phyloP scores from a whole-genome alignment of 176 grass and related monocot genomes.

The Carex littledalei region DNA sequence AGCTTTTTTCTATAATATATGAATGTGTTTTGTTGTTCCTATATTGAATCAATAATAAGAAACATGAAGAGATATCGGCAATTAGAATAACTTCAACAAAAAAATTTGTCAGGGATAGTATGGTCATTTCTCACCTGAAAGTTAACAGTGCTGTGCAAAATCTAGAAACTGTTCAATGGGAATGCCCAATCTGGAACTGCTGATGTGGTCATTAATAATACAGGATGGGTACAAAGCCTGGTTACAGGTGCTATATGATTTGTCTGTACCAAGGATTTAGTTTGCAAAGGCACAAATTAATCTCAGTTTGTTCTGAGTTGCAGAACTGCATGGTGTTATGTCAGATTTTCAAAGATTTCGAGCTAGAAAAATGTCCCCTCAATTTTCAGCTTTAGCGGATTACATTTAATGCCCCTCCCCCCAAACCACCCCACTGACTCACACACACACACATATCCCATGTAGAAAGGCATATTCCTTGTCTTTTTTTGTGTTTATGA shows the following conservation, averaged over 20 bases:
- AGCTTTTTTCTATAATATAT: neutral
- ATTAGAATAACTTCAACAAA: neutral
- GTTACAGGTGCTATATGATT: slow-evolving; percentile 40
- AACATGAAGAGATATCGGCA: neutral
- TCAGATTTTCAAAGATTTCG: neutral
- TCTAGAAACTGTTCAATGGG: slow-evolving; percentile 69
- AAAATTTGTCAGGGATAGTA: neutral
- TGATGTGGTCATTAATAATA: slow-evolving; percentile 65
- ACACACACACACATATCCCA: neutral
- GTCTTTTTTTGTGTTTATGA: neutral
- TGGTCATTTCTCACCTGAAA: neutral
- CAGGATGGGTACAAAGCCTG: slow-evolving; percentile 54
- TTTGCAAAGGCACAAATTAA: neutral
- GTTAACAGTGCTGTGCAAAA: slow-evolving; percentile 36
- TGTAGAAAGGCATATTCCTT: neutral
- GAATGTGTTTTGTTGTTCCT: neutral
- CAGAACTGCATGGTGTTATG: neutral
- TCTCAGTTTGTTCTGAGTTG: neutral
- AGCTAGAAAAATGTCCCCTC: neutral
- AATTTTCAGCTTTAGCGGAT: neutral
- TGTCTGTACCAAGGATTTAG: neutral
- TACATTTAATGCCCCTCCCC: neutral
- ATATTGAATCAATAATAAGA: neutral
- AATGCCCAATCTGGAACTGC: slow-evolving; percentile 81
- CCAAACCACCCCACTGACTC: neutral